Conservation (phyloP, 2,329 filamentous ascomycete genomes). For the Myriosclerotinia duriaeana region DNA sequence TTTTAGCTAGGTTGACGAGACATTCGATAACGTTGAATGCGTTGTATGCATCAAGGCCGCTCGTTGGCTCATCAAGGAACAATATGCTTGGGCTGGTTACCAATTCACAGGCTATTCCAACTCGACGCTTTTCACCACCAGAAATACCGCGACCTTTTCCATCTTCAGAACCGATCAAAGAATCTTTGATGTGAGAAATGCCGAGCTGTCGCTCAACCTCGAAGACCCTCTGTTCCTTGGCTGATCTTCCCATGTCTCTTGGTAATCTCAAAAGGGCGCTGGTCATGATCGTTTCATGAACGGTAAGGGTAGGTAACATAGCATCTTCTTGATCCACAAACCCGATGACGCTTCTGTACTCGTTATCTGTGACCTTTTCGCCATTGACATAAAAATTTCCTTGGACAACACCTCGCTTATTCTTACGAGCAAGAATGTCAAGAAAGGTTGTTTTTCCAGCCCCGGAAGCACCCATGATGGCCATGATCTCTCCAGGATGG, state of each 20-base stretch:
- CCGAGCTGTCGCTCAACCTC: slow-evolving; percentile 96
- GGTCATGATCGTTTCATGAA: slow-evolving; percentile 95
- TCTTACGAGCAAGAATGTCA: slow-evolving; percentile 93
- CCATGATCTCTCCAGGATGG: slow-evolving; percentile 92
- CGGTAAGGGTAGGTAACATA: slow-evolving; percentile 91
- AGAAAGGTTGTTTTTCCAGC: slow-evolving; percentile 97
- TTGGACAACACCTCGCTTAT: slow-evolving; percentile 77
- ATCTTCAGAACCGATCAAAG: slow-evolving; percentile 94
- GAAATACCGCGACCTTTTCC: slow-evolving; percentile 92
- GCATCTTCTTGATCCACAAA: slow-evolving; percentile 99
- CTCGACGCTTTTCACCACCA: slow-evolving; percentile 91
- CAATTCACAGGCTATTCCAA: slow-evolving; percentile 95
- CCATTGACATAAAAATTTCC: slow-evolving; percentile 94
- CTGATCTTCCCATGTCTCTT: slow-evolving; percentile 78
- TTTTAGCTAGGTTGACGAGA: slow-evolving; percentile 89
- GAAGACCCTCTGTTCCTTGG: slow-evolving; percentile 88
- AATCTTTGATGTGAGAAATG: slow-evolving; percentile 90
- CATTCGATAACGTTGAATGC: slow-evolving; percentile 98
- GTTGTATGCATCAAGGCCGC: slow-evolving; percentile 92
- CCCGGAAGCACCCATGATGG: slow-evolving; percentile 97
- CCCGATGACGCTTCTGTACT: slow-evolving; percentile 89
- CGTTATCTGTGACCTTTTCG: slow-evolving; percentile 77
- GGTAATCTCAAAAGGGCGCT: slow-evolving; percentile 91
- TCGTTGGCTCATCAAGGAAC: slow-evolving; percentile 96
- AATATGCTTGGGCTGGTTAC: slow-evolving; percentile 97